phyloP scores from a whole-genome alignment of 371 early-diverging fungal genomes.

The Saksenaea oblongispora region DNA sequence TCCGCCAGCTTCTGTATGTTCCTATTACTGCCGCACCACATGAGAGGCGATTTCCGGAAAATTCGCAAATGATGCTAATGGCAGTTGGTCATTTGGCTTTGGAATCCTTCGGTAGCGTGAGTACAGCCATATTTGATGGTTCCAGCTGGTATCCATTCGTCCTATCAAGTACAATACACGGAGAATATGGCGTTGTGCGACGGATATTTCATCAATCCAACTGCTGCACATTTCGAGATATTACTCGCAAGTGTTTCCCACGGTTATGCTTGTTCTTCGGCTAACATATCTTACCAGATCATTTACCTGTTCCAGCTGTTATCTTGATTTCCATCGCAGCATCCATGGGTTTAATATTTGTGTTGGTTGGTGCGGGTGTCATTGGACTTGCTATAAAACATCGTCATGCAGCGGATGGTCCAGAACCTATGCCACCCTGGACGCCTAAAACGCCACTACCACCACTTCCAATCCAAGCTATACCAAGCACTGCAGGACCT shows the following conservation, averaged over 20 bases:
- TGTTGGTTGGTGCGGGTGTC: slow-evolving; percentile 55
- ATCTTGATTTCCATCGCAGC: slow-evolving; percentile 76
- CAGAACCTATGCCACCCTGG: slow-evolving; percentile 40
- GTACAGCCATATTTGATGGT: slow-evolving; percentile 68
- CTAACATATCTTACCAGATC: slow-evolving; percentile 16
- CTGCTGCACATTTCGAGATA: slow-evolving; percentile 22
- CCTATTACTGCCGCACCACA: slow-evolving; percentile 23
- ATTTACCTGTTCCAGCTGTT: slow-evolving; percentile 63
- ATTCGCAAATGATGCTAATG: slow-evolving; percentile 42
- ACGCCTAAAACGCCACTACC: slow-evolving; percentile 1
- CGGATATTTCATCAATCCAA: slow-evolving; percentile 25
- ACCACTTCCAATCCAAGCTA: slow-evolving; percentile 20
- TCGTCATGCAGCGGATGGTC: slow-evolving; percentile 19
- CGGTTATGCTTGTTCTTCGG: too few species aligned
- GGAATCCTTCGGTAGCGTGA: slow-evolving; percentile 42
- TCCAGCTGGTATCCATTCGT: slow-evolving; percentile 64
- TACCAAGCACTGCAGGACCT: slow-evolving; percentile 10
- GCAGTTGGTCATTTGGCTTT: slow-evolving; percentile 56
- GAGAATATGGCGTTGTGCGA: slow-evolving; percentile 27
- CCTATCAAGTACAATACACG: slow-evolving; percentile 40
- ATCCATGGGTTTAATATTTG: slow-evolving; percentile 66
- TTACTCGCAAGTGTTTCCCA: slow-evolving; percentile 22
- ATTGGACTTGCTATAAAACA: slow-evolving; percentile 30
- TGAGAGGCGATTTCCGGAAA: slow-evolving; percentile 27
- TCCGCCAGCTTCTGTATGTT: slow-evolving; percentile 34